Percentiles rank a stretch among this genome's conserved stretches.
These are phyloP conservation scores for Turritis glabra DNA, from an alignment of 345 rosid genomes.

Conservation along the genomic window DNA sequence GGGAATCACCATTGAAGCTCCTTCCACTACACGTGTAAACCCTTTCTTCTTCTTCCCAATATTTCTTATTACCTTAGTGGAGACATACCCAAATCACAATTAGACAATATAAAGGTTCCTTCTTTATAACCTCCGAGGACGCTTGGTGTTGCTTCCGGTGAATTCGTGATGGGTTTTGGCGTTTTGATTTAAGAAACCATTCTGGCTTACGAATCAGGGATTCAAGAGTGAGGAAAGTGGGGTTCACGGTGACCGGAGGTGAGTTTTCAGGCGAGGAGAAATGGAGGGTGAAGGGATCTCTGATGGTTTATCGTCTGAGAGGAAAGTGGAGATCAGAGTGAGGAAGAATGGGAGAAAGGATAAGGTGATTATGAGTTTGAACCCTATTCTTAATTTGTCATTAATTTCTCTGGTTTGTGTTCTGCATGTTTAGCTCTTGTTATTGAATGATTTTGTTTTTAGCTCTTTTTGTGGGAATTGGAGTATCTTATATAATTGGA, in stretches of 20 bases:
- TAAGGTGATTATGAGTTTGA: constrained; percentile 50
- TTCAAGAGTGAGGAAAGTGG: constrained; percentile 1
- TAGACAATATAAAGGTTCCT: constrained; percentile 14
- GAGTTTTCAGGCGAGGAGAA: constrained; percentile 1
- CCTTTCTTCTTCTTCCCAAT: neutral
- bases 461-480: neutral
- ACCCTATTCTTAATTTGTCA: neutral
- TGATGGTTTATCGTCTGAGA: constrained; percentile 55
- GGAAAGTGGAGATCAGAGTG: constrained; percentile 59
- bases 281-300: constrained; percentile 39
- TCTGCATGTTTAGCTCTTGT: constrained; percentile 31
- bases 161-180: constrained; percentile 21
- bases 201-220: neutral
- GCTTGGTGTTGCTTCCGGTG: neutral
- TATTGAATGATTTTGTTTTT: neutral
- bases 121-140: constrained; percentile 5
- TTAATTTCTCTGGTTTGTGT: neutral
- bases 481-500: constrained; percentile 6
- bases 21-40: constrained; percentile 28
- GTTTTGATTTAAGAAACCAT: constrained; percentile 3
- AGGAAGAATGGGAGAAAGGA: constrained; percentile 67
- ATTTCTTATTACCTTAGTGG: constrained; percentile 24
- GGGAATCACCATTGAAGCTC: constrained; percentile 27
- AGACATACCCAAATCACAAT: neutral
- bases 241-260: neutral